Conservation (phyloP, 106 monocot genomes). For the Chionographis japonica region DNA sequence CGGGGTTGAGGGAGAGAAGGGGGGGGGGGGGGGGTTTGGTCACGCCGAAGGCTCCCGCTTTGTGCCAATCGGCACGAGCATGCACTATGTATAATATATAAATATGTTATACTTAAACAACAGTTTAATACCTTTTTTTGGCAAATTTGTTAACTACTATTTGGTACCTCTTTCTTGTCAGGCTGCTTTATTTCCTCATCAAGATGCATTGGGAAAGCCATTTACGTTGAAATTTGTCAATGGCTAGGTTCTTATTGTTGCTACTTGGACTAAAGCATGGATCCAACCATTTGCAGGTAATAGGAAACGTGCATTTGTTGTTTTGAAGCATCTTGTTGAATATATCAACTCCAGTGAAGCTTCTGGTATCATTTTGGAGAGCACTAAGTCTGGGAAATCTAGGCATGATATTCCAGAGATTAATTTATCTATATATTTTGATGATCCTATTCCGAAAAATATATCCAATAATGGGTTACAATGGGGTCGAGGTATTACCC, state of each 20-base stretch:
- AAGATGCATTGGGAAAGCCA: neutral
- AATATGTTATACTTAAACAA: too few relatives aligned
- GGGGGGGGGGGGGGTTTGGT: too few relatives aligned
- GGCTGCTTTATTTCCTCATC: too few relatives aligned
- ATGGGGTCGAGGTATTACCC: constrained; percentile 51
- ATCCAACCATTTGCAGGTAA: constrained; percentile 53
- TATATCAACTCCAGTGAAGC: constrained; percentile 32
- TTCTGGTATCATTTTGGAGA: constrained; percentile 10
- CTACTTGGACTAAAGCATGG: constrained; percentile 2
- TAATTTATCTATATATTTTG: constrained; percentile 45
- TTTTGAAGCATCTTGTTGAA: constrained; percentile 63
- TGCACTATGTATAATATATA: too few relatives aligned
- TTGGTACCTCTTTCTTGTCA: too few relatives aligned
- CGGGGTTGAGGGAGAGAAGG: too few relatives aligned
- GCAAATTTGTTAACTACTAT: too few relatives aligned
- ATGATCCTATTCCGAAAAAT: constrained; percentile 15
- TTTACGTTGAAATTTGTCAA: neutral
- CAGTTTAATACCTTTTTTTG: too few relatives aligned
- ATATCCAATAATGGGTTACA: constrained; percentile 30
- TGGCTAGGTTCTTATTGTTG: constrained; percentile 1
- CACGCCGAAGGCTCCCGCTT: too few relatives aligned
- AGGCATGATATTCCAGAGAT: constrained; percentile 38
- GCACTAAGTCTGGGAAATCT: constrained; percentile 12
- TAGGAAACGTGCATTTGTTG: constrained; percentile 63
- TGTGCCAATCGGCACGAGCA: too few relatives aligned